These are phyloP conservation scores for Stygiomarasmius scandens DNA, from an alignment of 1,284 basidiomycete species.

Conservation along the genomic window DNA sequence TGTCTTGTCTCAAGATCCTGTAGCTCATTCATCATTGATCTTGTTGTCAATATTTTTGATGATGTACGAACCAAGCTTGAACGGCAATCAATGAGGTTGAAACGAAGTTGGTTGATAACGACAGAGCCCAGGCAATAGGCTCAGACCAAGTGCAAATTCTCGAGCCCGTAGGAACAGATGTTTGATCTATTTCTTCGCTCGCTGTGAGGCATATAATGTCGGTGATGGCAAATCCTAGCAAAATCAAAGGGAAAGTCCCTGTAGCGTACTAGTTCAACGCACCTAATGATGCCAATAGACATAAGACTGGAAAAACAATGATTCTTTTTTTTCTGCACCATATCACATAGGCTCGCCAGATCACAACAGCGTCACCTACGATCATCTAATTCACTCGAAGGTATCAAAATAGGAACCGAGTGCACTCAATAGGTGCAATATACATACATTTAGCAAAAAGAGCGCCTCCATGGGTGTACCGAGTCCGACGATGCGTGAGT, in stretches of 20 bases:
- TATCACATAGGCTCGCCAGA: constrained; percentile 10
- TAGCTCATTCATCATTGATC: background rate
- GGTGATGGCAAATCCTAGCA: background rate
- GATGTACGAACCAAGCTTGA: constrained; percentile 5
- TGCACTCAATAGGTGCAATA: too few species aligned
- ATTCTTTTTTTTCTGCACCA: constrained; percentile 4
- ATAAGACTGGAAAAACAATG: constrained; percentile 1
- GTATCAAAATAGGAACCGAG: too few species aligned
- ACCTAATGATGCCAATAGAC: background rate
- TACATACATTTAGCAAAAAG: constrained; percentile 7
- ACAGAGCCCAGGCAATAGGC: constrained; percentile 1
- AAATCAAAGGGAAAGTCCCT: too few species aligned
- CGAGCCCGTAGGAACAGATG: background rate
- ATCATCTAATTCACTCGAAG: too few species aligned
- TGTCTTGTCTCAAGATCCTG: constrained; percentile 1
- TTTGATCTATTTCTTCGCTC: background rate
- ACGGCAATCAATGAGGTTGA: constrained; percentile 6
- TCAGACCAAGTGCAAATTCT: background rate
- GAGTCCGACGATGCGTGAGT: constrained; percentile 1
- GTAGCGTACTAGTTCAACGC: too few species aligned
- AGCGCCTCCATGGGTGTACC: background rate
- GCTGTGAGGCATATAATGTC: background rate
- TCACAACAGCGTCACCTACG: constrained; percentile 6
- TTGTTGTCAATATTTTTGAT: too few species aligned
- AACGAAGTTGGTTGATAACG: background rate